Evolutionary conservation across 495 filamentous ascomycete genomes (phyloP).

Genomic region (Penicillium desertorum): DNA sequence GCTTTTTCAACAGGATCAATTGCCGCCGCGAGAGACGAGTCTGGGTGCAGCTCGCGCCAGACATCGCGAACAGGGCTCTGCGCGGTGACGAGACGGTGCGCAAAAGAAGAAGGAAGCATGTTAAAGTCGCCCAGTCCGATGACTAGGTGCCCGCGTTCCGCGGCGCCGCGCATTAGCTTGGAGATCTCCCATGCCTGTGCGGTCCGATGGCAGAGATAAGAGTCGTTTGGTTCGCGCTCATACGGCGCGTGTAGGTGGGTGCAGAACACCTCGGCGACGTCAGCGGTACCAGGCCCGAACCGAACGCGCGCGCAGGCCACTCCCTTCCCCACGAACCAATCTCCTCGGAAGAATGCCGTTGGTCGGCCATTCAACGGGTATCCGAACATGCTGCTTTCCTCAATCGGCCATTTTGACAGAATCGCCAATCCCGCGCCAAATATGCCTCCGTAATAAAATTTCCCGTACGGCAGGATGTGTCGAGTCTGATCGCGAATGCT

Average conservation of each 20-base stretch:
- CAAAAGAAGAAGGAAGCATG: constrained; percentile 83
- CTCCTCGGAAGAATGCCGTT: constrained; percentile 87
- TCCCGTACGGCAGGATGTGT: constrained; percentile 83
- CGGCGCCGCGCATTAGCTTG: constrained; percentile 82
- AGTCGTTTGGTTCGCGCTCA: constrained; percentile 73
- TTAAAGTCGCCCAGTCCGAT: constrained; percentile 93
- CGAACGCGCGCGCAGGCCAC: constrained; percentile 82
- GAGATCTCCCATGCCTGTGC: constrained; percentile 98
- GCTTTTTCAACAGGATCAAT: constrained; percentile 59
- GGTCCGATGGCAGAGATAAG: constrained; percentile 83
- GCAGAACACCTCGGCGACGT: constrained; percentile 88
- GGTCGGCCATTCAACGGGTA: constrained; percentile 96
- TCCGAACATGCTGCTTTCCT: constrained; percentile 78
- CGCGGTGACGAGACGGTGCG: constrained; percentile 78
- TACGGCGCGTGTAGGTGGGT: constrained; percentile 95
- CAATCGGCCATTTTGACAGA: constrained; percentile 94
- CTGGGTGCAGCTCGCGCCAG: constrained; percentile 78
- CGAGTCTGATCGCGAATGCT: constrained; percentile 73
- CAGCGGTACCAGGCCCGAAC: constrained; percentile 62
- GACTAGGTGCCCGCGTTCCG: constrained; percentile 80
- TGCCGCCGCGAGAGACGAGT: constrained; percentile 72
- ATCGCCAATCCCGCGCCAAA: constrained; percentile 91
- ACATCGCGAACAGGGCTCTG: constrained; percentile 77
- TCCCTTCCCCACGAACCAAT: constrained; percentile 92
- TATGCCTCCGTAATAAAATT: constrained; percentile 88